Percentiles rank a stretch among this genome's conserved stretches.
phyloP scores from a whole-genome alignment of 2,329 filamentous ascomycete genomes.

The Fusarium agapanthi region DNA sequence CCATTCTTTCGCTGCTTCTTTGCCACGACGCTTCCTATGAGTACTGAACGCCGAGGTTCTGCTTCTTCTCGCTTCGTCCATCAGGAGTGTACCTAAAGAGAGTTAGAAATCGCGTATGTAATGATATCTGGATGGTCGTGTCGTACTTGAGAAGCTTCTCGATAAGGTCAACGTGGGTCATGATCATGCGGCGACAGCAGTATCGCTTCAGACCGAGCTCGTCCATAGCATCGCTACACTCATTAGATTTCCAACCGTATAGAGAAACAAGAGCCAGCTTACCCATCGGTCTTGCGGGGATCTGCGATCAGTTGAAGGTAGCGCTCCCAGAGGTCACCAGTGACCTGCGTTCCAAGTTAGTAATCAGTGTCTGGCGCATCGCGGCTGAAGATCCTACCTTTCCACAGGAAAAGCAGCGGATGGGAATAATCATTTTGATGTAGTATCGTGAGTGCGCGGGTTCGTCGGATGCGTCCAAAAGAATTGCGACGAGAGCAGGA shows the following conservation, averaged over 20 bases:
- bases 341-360: conserved; percentile 70
- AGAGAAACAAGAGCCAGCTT: conserved; percentile 44
- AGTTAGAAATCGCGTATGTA: conserved; percentile 12
- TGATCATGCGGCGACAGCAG: conserved; percentile 99
- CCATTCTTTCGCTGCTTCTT: conserved; percentile 19
- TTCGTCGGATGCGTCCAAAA: conserved; percentile 11
- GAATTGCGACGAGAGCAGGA: conserved; percentile 37
- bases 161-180: conserved; percentile 98
- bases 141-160: conserved; percentile 94
- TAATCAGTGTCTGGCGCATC: conserved; percentile 13
- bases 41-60: conserved; percentile 47
- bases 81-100: conserved; percentile 66
- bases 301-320: conserved; percentile 91
- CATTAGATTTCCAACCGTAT: conserved; percentile 37
- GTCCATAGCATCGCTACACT: conserved; percentile 88
- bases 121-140: neutral
- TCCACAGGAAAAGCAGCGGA: conserved; percentile 98
- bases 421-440: conserved; percentile 92
- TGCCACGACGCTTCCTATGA: conserved; percentile 34
- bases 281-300: conserved; percentile 75
- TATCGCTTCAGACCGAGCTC: conserved; percentile 92
- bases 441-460: conserved; percentile 20
- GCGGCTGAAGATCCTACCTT: conserved; percentile 71
- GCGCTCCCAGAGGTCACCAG: conserved; percentile 96
- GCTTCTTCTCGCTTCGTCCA: conserved; percentile 70